Conservation (phyloP, 2,329 filamentous ascomycete genomes). For the Aspergillus costaricaensis region DNA sequence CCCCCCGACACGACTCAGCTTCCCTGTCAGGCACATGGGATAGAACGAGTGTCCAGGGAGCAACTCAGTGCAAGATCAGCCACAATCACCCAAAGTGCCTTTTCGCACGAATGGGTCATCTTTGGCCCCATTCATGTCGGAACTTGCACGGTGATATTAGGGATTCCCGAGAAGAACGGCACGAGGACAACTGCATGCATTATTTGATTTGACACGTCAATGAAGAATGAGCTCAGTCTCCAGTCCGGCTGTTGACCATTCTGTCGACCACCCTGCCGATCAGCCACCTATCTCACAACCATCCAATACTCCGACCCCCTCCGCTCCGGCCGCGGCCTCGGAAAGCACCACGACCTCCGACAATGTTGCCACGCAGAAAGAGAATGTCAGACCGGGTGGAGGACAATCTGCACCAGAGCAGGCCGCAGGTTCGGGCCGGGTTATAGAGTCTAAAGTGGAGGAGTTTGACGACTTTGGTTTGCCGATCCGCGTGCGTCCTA, state of each 20-base stretch:
- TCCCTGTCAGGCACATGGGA: background rate
- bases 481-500: constrained; percentile 34
- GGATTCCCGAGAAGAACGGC: background rate
- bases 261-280: constrained; percentile 28
- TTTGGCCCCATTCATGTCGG: background rate
- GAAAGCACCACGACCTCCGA: constrained; percentile 12
- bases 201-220: constrained; percentile 14
- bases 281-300: constrained; percentile 13
- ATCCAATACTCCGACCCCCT: constrained; percentile 14
- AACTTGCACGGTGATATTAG: constrained; percentile 9
- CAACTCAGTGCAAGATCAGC: background rate
- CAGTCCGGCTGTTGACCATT: constrained; percentile 29
- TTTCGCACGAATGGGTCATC: constrained; percentile 8
- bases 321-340: constrained; percentile 6
- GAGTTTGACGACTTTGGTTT: constrained; percentile 44
- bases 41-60: background rate
- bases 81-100: background rate
- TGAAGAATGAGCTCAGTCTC: constrained; percentile 37
- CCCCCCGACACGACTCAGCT: background rate
- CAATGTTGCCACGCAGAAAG: constrained; percentile 18
- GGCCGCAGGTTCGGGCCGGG: constrained; percentile 5
- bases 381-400: constrained; percentile 15
- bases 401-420: constrained; percentile 9
- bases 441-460: constrained; percentile 18
- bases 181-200: background rate